Base-by-base conservation (phyloP, 1,139 yeast species). In the Kluyveromyces marxianus region DNA sequence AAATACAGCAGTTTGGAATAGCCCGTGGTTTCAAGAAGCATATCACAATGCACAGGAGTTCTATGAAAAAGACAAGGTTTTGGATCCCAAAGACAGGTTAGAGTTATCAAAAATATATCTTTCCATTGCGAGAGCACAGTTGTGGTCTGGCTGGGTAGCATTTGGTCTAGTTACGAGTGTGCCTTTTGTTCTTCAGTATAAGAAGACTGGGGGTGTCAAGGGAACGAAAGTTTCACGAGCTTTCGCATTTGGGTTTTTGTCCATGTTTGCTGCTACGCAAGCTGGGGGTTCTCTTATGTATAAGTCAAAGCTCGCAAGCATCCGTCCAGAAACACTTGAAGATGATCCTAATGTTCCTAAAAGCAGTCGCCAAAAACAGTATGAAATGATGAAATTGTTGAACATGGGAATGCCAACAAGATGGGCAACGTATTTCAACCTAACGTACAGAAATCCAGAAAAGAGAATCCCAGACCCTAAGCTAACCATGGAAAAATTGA, bases 391-490 rank as follows among this genome's bases (percentile, higher is more conserved):
- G 44, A 49, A 55, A n/a, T 46, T 67, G 28, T 48, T 69, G 27
- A 56, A 58, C 32, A 61, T 62, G 7, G 63, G 62, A 0, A 60
- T 64, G 41, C 58, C 70, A 3, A 53, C 66, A 3, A 63, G 58
- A 46, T 69, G 72, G 72, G 62, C 67, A 45, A 51, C 60, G 40
- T 69, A 69, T 47, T 69, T 67, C 49, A 57, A 59, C 41, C 44
- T 60, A 44, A 69, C 72, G 0, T 58, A 55, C 40, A 61, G 61
- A 25, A 65, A 68, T 44, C 70, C 72, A 1, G 66, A 60, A 25
- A 63, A 64, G 45, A 55, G 65, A 38, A 56, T 69, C 49, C 68
- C 68, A 25, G 68, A 69, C 48, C 73, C 73, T 30, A 56, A 58
- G 50, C 54, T 53, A 2, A 54, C 57, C 44, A 40, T 62, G 39